Evolutionary conservation across 805 yeast species (phyloP), one percentile per base, ranked within the genome.

Genomic region (Yarrowia deformans): DNA sequence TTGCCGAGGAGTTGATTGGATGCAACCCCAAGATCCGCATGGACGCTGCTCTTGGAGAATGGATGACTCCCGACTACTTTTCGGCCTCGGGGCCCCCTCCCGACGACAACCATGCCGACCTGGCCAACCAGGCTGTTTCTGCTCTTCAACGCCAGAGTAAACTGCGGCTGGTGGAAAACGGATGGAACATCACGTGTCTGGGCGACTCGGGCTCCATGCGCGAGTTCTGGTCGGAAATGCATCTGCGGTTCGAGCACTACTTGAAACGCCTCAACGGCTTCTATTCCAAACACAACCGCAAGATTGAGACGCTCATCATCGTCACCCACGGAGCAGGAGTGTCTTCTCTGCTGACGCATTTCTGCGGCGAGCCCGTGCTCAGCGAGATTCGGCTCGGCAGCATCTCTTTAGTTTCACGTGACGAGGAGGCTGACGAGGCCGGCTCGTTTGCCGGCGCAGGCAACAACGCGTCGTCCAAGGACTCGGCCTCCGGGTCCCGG

Each of bases 301-400:
- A 50, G 12, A 49, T 70, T 23, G 64, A 61, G 34, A 67, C 75
- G 8, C 67, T 78, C 12, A 66, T 79, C 2, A 67, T 79, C 9
- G 81, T 79, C 12, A 77, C 81, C 29, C 82, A 79, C 67, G 82
- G 82, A 3, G 81, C 81, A 7, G 76, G 79, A 3, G 77, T 81
- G 70, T 80, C 79, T 49, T 76, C 81, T 5, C 70, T 79, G 48
- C 72, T 79, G n/a, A 80, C 79, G 12, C 74, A 72, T 8, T 56
- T 79, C 18, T 69, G 73, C 10, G 72, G 73, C 46, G 73, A 71
- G 67, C 81, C 81, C 3, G 71, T 77, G 50, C 73, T 79, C 56
- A 70, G 72, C 35, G 73, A 76, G 37, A 72, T 79, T 34, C 75
- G 74, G 8, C 72, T 77, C 32, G 79, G 75, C 12, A 64, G 71